phyloP scores from a whole-genome alignment of 257 asterid species.

The Handroanthus guayacan region DNA sequence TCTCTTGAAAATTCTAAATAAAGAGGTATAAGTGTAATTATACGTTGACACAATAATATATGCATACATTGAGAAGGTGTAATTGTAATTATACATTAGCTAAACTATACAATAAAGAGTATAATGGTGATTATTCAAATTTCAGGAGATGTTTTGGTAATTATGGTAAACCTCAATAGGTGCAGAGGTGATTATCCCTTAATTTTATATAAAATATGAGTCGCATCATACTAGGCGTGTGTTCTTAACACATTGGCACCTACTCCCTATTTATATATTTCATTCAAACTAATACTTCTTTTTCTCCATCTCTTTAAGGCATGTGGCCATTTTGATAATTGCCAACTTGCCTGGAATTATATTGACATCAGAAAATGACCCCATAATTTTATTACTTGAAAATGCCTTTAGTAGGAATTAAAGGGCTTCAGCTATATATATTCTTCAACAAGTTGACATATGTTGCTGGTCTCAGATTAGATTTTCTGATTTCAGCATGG shows the following conservation, averaged over 20 bases:
- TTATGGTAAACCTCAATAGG: too few relatives aligned
- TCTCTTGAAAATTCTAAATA: too few relatives aligned
- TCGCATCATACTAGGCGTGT: too few relatives aligned
- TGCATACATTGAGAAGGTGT: too few relatives aligned
- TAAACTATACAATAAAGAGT: too few relatives aligned
- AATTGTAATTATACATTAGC: too few relatives aligned
- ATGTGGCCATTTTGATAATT: background rate
- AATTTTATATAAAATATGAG: too few relatives aligned
- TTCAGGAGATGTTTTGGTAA: too few relatives aligned
- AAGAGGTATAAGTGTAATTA: too few relatives aligned
- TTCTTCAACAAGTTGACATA: background rate
- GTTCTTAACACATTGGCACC: slow-evolving; percentile 26
- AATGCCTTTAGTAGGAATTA: background rate
- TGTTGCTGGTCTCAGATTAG: background rate
- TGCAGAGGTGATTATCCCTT: too few relatives aligned
- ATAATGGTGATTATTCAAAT: too few relatives aligned
- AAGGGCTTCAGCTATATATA: background rate
- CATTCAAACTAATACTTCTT: background rate
- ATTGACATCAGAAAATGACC: background rate
- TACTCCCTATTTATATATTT: slow-evolving; percentile 17
- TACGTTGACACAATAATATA: too few relatives aligned
- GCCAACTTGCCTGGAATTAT: slow-evolving; percentile 24
- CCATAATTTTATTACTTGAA: background rate
- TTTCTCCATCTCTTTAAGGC: slow-evolving; percentile 15
- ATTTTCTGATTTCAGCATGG: background rate